phyloP scores from a whole-genome alignment of 1,284 basidiomycete species.

The Ceratobasidium sp. region DNA sequence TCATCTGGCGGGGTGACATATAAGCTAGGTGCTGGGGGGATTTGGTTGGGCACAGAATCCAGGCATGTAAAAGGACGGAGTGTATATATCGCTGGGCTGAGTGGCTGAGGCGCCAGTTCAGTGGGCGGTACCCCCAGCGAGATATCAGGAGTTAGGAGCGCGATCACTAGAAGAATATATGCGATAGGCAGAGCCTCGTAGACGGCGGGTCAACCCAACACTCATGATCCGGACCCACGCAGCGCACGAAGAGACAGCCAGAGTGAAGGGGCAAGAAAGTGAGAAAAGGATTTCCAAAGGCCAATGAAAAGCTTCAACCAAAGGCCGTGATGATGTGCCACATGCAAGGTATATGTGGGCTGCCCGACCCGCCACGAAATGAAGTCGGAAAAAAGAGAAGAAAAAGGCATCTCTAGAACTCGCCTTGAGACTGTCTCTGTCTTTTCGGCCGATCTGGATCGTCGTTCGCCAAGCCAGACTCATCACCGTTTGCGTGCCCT shows the following conservation, averaged over 20 bases:
- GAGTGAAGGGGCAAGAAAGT: background rate
- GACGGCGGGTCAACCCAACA: conserved; percentile 36
- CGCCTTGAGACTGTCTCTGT: conserved; percentile 51
- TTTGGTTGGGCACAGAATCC: no score
- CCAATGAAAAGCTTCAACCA: conserved; percentile 36
- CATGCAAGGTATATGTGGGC: conserved; percentile 12
- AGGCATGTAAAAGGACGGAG: no score
- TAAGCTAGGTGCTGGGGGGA: no score
- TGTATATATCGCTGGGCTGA: no score
- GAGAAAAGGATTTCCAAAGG: conserved; percentile 18
- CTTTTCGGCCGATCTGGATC: conserved; percentile 50
- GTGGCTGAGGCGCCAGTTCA: no score
- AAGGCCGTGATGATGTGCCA: conserved; percentile 20
- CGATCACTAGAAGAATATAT: no score
- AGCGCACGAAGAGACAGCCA: background rate
- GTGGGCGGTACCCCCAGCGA: no score
- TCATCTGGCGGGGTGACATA: no score
- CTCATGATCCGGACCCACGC: conserved; percentile 2
- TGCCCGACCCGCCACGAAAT: conserved; percentile 39
- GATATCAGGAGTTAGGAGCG: no score
- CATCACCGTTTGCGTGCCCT: conserved; percentile 4
- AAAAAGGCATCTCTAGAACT: conserved; percentile 27
- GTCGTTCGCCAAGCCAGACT: conserved; percentile 32
- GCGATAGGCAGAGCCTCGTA: no score
- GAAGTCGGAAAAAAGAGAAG: conserved; percentile 45